phyloP scores from a whole-genome alignment of 164 flowering plant genomes.

The Nymphaea thermarum region DNA sequence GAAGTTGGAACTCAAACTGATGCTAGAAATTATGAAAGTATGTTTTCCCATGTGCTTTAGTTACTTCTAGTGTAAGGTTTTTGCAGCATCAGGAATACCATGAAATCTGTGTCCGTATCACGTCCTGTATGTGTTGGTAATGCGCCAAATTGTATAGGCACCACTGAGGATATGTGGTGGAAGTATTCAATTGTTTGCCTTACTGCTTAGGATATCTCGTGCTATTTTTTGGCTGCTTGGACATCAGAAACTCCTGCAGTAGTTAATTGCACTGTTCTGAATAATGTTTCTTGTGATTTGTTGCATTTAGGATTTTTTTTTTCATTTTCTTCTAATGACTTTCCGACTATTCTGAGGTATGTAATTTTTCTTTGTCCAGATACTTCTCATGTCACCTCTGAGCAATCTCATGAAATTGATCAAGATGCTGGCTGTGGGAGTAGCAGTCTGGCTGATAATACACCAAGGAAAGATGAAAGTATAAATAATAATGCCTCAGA shows the following conservation, averaged over 20 bases:
- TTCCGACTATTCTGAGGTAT: not conserved
- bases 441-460: not conserved
- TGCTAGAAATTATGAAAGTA: not conserved
- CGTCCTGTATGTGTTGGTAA: not conserved
- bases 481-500: not conserved
- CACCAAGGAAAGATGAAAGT: not conserved
- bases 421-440: not conserved
- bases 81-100: no score
- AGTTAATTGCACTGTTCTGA: no score
- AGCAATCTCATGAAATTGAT: not conserved
- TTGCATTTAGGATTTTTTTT: not conserved
- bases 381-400: not conserved
- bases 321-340: not conserved
- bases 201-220: not conserved
- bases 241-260: not conserved
- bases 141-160: not conserved
- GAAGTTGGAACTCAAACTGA: constrained; percentile 11
- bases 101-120: not conserved
- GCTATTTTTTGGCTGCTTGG: not conserved
- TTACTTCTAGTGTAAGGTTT: not conserved
- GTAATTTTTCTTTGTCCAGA: not conserved
- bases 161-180: not conserved
- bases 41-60: not conserved
- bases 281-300: not conserved
- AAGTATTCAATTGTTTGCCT: not conserved